Percentiles rank a stretch among this genome's conserved stretches.
Conservation (phyloP, 2,329 filamentous ascomycete species). For the Xylariales sp. region DNA sequence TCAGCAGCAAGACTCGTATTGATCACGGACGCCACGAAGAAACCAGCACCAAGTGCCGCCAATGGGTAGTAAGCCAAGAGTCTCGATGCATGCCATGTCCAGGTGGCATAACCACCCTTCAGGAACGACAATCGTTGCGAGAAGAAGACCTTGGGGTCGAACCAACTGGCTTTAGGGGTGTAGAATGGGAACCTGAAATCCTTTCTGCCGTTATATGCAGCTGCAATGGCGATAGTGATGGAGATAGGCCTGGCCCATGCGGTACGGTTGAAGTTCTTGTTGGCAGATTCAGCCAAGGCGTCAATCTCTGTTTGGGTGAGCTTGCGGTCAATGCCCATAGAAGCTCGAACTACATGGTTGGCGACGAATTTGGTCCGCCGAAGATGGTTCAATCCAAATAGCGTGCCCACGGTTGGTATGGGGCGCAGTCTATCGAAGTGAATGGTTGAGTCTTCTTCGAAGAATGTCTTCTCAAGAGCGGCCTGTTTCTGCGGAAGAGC, state of each 20-base stretch:
- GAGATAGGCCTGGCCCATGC: constrained; percentile 24
- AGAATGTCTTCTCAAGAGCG: constrained; percentile 17
- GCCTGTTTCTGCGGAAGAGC: constrained; percentile 10
- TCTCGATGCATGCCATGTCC: constrained; percentile 32
- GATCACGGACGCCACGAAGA: constrained; percentile 27
- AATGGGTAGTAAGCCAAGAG: constrained; percentile 28
- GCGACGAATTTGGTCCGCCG: constrained; percentile 9
- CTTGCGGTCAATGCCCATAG: constrained; percentile 13
- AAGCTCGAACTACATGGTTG: constrained; percentile 3
- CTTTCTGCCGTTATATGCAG: constrained; percentile 24
- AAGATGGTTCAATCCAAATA: not conserved
- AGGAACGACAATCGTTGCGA: constrained; percentile 16
- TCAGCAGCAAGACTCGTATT: constrained; percentile 17
- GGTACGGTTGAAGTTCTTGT: constrained; percentile 24
- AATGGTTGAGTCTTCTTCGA: constrained; percentile 24
- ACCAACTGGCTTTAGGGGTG: constrained; percentile 26
- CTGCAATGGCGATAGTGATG: constrained; percentile 15
- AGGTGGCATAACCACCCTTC: constrained; percentile 20
- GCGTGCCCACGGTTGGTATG: constrained; percentile 12
- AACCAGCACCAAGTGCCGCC: constrained; percentile 18
- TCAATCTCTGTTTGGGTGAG: constrained; percentile 24
- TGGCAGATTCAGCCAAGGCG: constrained; percentile 19
- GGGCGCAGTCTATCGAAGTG: constrained; percentile 19
- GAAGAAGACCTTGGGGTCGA: constrained; percentile 29
- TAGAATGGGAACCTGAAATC: constrained; percentile 38